These are phyloP conservation scores for Sclerotinia sclerotiorum DNA, from an alignment of 2,329 filamentous ascomycete genomes.

Conservation along the genomic window DNA sequence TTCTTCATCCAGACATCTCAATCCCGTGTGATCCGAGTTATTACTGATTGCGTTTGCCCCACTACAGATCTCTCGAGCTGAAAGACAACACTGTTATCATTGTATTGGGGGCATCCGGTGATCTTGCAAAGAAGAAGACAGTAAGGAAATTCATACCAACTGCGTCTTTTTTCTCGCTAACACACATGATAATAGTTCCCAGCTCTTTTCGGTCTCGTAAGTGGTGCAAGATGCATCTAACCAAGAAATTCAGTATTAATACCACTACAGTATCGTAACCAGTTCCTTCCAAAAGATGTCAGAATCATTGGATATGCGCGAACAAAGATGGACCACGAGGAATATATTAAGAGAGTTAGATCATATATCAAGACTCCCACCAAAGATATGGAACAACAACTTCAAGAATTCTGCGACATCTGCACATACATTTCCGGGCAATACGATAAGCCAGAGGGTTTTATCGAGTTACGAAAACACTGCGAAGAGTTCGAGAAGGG, in stretches of 20 bases:
- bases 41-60: constrained; percentile 29
- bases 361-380: constrained; percentile 99
- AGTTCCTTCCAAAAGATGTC: constrained; percentile 96
- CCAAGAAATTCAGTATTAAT: constrained; percentile 26
- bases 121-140: constrained; percentile 99
- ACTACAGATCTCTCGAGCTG: constrained; percentile 77
- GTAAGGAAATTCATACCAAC: constrained; percentile 49
- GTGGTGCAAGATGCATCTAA: constrained; percentile 44
- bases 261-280: constrained; percentile 80
- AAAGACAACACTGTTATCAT: constrained; percentile 98
- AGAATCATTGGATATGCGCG: constrained; percentile 98
- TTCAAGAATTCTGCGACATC: constrained; percentile 82
- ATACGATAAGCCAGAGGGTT: constrained; percentile 96
- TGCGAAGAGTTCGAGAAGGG: constrained; percentile 81
- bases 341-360: constrained; percentile 91
- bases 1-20: constrained; percentile 1
- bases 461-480: constrained; percentile 80
- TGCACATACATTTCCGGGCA: constrained; percentile 97
- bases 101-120: constrained; percentile 93
- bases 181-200: constrained; percentile 68
- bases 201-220: constrained; percentile 93
- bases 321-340: constrained; percentile 98
- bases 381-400: constrained; percentile 93
- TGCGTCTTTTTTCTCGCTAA: constrained; percentile 28
- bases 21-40: constrained; percentile 42